Conservation (phyloP, 805 yeast species). For the Lachancea lanzarotensis region DNA sequence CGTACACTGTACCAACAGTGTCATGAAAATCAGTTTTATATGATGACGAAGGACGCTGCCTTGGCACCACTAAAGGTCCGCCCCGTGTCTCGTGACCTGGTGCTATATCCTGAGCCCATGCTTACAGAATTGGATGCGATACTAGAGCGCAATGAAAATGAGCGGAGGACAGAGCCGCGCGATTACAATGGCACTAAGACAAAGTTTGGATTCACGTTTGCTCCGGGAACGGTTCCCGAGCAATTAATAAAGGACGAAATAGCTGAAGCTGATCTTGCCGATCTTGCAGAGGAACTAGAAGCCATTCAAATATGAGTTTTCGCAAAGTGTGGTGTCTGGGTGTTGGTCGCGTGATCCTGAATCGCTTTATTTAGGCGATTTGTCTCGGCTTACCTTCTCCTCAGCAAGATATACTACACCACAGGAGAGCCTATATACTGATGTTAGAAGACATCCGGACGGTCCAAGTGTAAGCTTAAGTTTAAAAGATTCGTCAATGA, state of each 20-base stretch:
- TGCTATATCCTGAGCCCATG: not conserved
- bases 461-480: too few species aligned
- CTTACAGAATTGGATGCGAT: not conserved
- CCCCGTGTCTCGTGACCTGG: not conserved
- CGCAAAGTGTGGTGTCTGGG: too few species aligned
- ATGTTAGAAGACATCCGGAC: too few species aligned
- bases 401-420: too few species aligned
- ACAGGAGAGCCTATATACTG: too few species aligned
- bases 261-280: too few species aligned
- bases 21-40: constrained; percentile 3
- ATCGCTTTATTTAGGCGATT: too few species aligned
- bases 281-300: too few species aligned
- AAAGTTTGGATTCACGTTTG: not conserved
- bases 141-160: not conserved
- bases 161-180: not conserved
- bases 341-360: too few species aligned
- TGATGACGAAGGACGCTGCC: not conserved
- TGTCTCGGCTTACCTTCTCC: too few species aligned
- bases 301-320: too few species aligned
- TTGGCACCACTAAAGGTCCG: not conserved
- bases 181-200: not conserved
- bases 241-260: not conserved
- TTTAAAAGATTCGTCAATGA: too few species aligned
- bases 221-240: not conserved
- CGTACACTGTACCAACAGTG: not conserved